Conservation (phyloP, 768 basidiomycete species). For the Kwoniella europaea region DNA sequence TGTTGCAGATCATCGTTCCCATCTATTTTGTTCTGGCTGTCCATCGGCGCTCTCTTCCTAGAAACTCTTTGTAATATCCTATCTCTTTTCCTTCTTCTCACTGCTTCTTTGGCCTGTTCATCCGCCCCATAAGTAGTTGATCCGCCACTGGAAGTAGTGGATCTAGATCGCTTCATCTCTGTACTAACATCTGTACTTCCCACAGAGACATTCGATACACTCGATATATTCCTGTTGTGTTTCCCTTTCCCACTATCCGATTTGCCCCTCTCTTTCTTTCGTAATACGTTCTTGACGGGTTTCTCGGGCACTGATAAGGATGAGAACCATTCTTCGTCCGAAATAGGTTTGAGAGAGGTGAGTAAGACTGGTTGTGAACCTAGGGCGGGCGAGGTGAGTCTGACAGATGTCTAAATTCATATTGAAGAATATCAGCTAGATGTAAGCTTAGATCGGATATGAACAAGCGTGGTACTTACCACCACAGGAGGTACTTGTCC, state of each 20-base stretch:
- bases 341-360: conserved; percentile 51
- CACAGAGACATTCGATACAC: background rate
- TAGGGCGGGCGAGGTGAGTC: conserved; percentile 50
- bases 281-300: background rate
- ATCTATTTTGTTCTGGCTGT: conserved; percentile 1
- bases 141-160: conserved; percentile 4
- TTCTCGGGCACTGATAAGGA: conserved; percentile 28
- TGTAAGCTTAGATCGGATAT: background rate
- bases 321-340: conserved; percentile 57
- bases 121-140: conserved; percentile 8
- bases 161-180: conserved; percentile 15
- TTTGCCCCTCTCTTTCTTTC: background rate
- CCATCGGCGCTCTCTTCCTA: conserved; percentile 19
- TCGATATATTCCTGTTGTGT: conserved; percentile 2
- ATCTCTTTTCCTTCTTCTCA: conserved; percentile 40
- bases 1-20: background rate
- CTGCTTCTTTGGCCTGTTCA: conserved; percentile 22
- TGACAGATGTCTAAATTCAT: conserved; percentile 47
- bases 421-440: no score
- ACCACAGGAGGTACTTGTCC: conserved; percentile 55
- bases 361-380: conserved; percentile 55
- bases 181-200: background rate
- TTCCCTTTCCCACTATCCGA: background rate
- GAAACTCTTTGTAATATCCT: conserved; percentile 36
- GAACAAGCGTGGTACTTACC: conserved; percentile 30